Conservation (phyloP, 2,329 filamentous ascomycete genomes). For the Cladophialophora chaetospira region DNA sequence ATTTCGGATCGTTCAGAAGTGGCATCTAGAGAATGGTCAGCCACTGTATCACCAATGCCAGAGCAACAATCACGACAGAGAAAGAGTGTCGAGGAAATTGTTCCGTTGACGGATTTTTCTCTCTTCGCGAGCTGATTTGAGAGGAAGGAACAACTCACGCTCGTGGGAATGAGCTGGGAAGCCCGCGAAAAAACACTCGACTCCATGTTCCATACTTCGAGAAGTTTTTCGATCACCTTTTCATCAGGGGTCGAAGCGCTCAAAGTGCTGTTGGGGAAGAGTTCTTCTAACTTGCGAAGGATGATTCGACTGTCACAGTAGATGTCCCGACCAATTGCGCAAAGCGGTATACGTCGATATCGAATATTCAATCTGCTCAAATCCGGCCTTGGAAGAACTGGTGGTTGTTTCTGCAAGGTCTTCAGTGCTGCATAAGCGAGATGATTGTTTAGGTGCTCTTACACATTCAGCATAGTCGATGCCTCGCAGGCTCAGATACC, state of each 20-base stretch:
- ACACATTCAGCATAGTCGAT: constrained; percentile 70
- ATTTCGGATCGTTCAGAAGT: constrained; percentile 58
- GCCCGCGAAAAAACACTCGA: constrained; percentile 58
- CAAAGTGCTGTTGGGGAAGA: constrained; percentile 52
- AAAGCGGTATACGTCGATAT: constrained; percentile 70
- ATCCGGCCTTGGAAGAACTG: constrained; percentile 67
- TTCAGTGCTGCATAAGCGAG: background rate
- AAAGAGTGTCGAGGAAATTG: too few species aligned
- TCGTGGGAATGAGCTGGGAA: constrained; percentile 59
- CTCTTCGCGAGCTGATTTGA: too few species aligned
- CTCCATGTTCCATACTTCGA: constrained; percentile 60
- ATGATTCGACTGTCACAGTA: constrained; percentile 73
- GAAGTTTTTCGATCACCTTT: constrained; percentile 55
- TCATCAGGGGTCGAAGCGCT: constrained; percentile 45
- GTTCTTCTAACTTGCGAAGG: constrained; percentile 57
- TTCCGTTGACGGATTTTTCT: too few species aligned
- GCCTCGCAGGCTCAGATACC: constrained; percentile 68
- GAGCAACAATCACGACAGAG: too few species aligned
- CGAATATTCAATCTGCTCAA: constrained; percentile 61
- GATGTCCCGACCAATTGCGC: constrained; percentile 67
- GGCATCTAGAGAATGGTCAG: too few species aligned
- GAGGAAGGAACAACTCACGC: too few species aligned
- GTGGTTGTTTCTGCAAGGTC: constrained; percentile 63
- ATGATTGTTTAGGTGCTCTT: constrained; percentile 38
- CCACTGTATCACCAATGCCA: too few species aligned